These are phyloP conservation scores for Boletellus ananiceps DNA, from an alignment of 768 basidiomycete species.

Conservation along the genomic window DNA sequence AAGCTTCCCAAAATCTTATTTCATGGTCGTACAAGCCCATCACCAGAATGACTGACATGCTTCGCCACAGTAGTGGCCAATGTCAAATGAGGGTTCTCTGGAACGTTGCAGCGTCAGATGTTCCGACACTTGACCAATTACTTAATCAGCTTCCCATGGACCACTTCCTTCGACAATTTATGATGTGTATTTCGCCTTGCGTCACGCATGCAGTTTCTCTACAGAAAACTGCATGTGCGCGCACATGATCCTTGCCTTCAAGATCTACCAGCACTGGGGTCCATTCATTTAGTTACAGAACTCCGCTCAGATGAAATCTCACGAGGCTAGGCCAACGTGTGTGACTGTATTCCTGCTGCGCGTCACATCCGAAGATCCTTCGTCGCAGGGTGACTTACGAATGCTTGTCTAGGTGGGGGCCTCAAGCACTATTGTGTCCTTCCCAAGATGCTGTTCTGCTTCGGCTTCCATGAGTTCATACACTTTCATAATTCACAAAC, in stretches of 20 bases:
- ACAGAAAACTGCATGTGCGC: constrained; percentile 21
- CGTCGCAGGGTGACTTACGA: constrained; percentile 23
- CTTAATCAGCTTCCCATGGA: constrained; percentile 25
- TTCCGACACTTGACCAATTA: constrained; percentile 17
- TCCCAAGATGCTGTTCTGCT: constrained; percentile 20
- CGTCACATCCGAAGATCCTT: constrained; percentile 10
- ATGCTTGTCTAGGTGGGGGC: constrained; percentile 17
- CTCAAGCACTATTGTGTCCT: constrained; percentile 30
- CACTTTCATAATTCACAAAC: constrained; percentile 25
- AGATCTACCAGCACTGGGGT: constrained; percentile 26
- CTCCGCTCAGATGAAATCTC: constrained; percentile 30
- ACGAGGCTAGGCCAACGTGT: constrained; percentile 28
- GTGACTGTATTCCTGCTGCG: constrained; percentile 24
- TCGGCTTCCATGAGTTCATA: constrained; percentile 24
- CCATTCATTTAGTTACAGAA: constrained; percentile 30
- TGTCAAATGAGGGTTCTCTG: constrained; percentile 15
- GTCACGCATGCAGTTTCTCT: constrained; percentile 19
- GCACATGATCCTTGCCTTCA: constrained; percentile 24
- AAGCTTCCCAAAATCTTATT: constrained; percentile 99
- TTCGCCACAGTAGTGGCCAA: constrained; percentile 37
- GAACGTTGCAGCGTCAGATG: constrained; percentile 10
- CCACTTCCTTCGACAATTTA: constrained; percentile 6
- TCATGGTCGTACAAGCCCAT: constrained; percentile 99
- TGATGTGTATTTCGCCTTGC: constrained; percentile 17
- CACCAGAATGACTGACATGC: constrained; percentile 91